phyloP scores from a whole-genome alignment of 2,329 filamentous ascomycete species.

The Exutisphaerella laricina region DNA sequence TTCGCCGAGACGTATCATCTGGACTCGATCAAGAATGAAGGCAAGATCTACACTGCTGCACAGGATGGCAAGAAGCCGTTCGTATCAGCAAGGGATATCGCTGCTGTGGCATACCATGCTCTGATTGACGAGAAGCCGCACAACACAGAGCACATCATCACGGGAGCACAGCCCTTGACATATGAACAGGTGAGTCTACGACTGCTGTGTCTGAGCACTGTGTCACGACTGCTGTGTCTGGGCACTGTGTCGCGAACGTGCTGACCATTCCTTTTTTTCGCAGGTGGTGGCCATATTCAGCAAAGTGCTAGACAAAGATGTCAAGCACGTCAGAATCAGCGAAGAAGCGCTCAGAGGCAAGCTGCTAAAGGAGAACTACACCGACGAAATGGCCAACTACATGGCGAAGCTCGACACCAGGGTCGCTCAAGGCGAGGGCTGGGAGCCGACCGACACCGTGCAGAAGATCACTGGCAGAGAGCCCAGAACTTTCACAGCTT shows the following conservation, averaged over 20 bases:
- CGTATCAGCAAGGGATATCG: conserved; percentile 45
- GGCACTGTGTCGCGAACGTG: neutral
- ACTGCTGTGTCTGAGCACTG: neutral
- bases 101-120: conserved; percentile 39
- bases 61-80: conserved; percentile 44
- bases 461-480: conserved; percentile 9
- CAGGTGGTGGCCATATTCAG: conserved; percentile 14
- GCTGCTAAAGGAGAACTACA: conserved; percentile 3
- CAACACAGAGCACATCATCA: conserved; percentile 38
- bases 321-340: conserved; percentile 11
- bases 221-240: neutral
- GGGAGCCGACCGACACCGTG: conserved; percentile 10
- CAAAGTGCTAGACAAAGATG: conserved; percentile 7
- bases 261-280: neutral
- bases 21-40: conserved; percentile 35
- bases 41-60: conserved; percentile 42
- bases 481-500: conserved; percentile 10
- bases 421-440: conserved; percentile 9
- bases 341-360: conserved; percentile 6
- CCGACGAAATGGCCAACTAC: conserved; percentile 8
- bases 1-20: conserved; percentile 35
- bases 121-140: conserved; percentile 38
- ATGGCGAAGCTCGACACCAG: conserved; percentile 15
- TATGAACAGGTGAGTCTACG: conserved; percentile 27
- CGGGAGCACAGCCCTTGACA: conserved; percentile 32